Conservation (phyloP, 1,284 basidiomycete genomes). For the Clitocybe nebularis region DNA sequence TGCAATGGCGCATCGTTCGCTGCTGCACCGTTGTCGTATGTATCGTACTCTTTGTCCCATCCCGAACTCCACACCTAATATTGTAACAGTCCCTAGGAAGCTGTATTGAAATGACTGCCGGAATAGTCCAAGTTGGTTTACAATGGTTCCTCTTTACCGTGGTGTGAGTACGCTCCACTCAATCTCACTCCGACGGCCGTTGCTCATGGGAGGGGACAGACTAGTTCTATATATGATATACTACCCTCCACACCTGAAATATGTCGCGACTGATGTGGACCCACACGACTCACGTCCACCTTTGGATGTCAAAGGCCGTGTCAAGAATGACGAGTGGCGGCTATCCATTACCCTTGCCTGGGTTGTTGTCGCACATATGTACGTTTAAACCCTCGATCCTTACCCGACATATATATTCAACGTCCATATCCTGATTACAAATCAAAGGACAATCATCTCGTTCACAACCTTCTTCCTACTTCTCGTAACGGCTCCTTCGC, state of each 20-base stretch:
- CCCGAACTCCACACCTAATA: not conserved
- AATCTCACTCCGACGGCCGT: not conserved
- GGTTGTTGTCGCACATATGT: slow-evolving; percentile 76
- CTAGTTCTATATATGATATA: slow-evolving; percentile 90
- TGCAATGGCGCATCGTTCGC: slow-evolving; percentile 84
- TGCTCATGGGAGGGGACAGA: slow-evolving; percentile 41
- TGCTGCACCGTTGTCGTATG: slow-evolving; percentile 80
- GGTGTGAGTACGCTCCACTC: slow-evolving; percentile 58
- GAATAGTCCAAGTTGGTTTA: slow-evolving; percentile 77
- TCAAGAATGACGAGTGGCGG: slow-evolving; percentile 68
- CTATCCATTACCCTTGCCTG: slow-evolving; percentile 73
- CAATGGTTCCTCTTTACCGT: slow-evolving; percentile 88
- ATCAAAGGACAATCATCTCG: slow-evolving; percentile 52
- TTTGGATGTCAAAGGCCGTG: slow-evolving; percentile 42
- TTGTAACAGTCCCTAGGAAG: slow-evolving; percentile 66
- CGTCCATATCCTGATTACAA: too few species aligned
- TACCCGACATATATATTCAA: too few species aligned
- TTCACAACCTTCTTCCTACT: slow-evolving; percentile 58
- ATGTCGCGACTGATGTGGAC: slow-evolving; percentile 42
- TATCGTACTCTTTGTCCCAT: slow-evolving; percentile 12
- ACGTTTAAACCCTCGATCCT: slow-evolving; percentile 26
- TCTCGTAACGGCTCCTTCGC: slow-evolving; percentile 35
- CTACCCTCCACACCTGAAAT: slow-evolving; percentile 84
- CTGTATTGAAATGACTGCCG: slow-evolving; percentile 83
- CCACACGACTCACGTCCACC: slow-evolving; percentile 38